A percentile compares a stretch with the other conserved stretches of the same genome.
phyloP scores from a whole-genome alignment of 495 filamentous ascomycete species.

The Durotheca rogersii region DNA sequence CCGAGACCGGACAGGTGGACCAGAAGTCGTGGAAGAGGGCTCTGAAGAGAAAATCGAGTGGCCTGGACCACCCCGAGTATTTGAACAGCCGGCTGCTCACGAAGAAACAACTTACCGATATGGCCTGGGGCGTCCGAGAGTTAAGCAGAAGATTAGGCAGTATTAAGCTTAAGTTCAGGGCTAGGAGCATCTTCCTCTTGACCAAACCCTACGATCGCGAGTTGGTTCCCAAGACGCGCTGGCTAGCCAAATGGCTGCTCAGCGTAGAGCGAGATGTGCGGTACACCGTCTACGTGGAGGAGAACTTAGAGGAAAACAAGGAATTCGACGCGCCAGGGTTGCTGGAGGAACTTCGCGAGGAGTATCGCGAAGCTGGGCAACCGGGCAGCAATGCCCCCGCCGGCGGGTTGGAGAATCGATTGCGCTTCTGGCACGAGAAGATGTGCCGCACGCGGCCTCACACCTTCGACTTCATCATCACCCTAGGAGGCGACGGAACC shows the following conservation, averaged over 20 bases:
- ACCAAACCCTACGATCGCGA: constrained; percentile 85
- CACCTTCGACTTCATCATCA: constrained; percentile 89
- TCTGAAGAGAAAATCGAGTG: constrained; percentile 33
- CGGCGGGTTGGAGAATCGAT: constrained; percentile 54
- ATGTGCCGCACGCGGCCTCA: constrained; percentile 78
- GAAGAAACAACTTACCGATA: constrained; percentile 89
- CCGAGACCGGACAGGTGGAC: constrained; percentile 43
- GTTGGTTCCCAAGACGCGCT: constrained; percentile 74
- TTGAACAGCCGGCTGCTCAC: constrained; percentile 66
- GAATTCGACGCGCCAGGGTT: constrained; percentile 69
- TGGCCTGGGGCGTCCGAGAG: constrained; percentile 93
- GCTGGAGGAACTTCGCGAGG: constrained; percentile 43
- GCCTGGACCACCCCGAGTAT: constrained; percentile 35
- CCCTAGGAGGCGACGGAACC: constrained; percentile 94
- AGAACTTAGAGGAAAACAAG: constrained; percentile 65
- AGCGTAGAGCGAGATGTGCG: constrained; percentile 63
- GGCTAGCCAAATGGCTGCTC: constrained; percentile 84
- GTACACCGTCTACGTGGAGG: constrained; percentile 81
- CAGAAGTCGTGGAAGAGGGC: constrained; percentile 45
- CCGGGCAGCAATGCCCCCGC: constrained; percentile 42
- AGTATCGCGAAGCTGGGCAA: constrained; percentile 33
- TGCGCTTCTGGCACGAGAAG: constrained; percentile 80
- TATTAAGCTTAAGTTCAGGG: constrained; percentile 74
- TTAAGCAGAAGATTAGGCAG: constrained; percentile 80
- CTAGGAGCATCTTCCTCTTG: constrained; percentile 81